Conservation (phyloP, 2,329 filamentous ascomycete species). For the Colletotrichum neosansevieriae region DNA sequence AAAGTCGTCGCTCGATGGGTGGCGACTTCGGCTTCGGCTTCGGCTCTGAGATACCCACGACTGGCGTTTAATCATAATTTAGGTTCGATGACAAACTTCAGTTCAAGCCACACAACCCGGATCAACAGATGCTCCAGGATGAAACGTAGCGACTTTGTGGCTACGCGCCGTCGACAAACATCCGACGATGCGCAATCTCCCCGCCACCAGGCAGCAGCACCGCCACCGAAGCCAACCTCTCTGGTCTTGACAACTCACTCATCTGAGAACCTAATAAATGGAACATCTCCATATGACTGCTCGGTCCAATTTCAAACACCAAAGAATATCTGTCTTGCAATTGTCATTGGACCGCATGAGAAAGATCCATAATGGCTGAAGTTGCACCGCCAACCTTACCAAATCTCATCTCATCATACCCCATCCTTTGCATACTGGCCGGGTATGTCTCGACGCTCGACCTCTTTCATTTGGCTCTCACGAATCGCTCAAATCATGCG, state of each 20-base stretch:
- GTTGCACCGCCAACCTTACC: not conserved
- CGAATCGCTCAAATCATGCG: conserved; percentile 12
- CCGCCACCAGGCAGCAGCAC: conserved; percentile 12
- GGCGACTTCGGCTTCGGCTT: not conserved
- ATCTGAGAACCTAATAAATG: not conserved
- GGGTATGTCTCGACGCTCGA: conserved; percentile 26
- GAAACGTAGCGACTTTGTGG: not conserved
- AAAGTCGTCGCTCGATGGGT: too few relatives aligned
- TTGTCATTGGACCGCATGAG: too few relatives aligned
- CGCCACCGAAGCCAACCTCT: not conserved
- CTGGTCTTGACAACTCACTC: not conserved
- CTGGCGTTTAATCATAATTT: too few relatives aligned
- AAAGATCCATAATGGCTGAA: not conserved
- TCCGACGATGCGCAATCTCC: conserved; percentile 1
- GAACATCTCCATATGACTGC: too few relatives aligned
- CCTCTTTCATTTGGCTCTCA: conserved; percentile 26
- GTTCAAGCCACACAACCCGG: not conserved
- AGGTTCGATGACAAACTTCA: not conserved
- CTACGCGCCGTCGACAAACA: not conserved
- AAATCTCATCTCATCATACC: conserved; percentile 21
- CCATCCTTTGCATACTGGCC: conserved; percentile 26
- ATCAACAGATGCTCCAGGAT: not conserved
- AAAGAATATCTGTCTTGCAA: too few relatives aligned
- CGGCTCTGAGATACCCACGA: not conserved
- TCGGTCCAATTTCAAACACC: too few relatives aligned